Base-by-base conservation (phyloP, 768 basidiomycete genomes). In the Kockovaella imperatae region DNA sequence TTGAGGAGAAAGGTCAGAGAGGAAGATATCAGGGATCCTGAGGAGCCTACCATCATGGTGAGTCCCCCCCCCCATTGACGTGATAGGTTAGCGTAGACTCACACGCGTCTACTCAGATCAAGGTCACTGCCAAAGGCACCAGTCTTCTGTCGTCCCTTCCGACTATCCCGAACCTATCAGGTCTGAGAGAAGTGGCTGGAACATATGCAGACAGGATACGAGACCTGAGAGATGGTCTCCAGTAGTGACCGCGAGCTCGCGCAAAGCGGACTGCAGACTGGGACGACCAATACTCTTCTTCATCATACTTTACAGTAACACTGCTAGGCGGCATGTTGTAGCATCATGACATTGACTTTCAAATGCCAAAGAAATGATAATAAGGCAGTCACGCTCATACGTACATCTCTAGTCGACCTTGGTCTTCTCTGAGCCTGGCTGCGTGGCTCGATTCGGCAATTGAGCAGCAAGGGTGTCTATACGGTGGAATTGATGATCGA, bases 401-500 rank as follows among this genome's bases (percentile, higher is more conserved):
- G 36, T 11, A 7, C 36, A 11, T 11, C 31, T 13, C n/a, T 42
- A 74, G 42, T 72, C 70, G 46, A 68, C 52, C 54, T 73, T 74
- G 35, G 69, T 63, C 49, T 72, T 73, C 26, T 71, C 62, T 7
- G 41, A 42, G 7, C 63, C 59, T 0, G 64, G 64, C 42, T 64
- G 64, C 25, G 60, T 59, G 6, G 63, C 52, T 6, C 64, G 47
- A 41, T 72, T 64, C 8, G 87, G 88, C 30, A 91, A 72, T 7
- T 67, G 74, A 3, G 80, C 83, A 5, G 86, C 88, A 4, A 87
- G 77, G 50, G 82, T 81, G 63, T 99, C 93, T 51, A 99, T 96
- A 74, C 88, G 90, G 72, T 76, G 83, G 74, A 95, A 99, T 68
- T 99, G 95, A 83, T 87, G 96, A 0, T 86, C 86, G 76, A 97